Base-by-base conservation (phyloP, 192 early-diverging fungal species). In the Coemansia sp. region DNA sequence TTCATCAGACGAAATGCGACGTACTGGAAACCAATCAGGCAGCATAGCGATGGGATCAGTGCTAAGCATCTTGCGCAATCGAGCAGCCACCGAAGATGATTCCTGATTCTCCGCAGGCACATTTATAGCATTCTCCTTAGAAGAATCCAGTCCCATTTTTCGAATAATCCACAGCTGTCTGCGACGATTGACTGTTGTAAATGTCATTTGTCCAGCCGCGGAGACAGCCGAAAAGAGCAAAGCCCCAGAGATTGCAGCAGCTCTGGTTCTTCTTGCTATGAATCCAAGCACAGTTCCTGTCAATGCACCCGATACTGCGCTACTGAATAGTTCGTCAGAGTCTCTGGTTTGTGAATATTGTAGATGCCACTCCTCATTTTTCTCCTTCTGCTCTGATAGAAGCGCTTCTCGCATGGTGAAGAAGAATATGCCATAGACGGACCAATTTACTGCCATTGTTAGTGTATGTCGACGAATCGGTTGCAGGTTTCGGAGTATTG, bases 281-380 rank as follows among this genome's bases (percentile, higher is more conserved):
- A 85, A 81, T 1, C 82, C 68, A 8, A 90, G 67, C 7, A 86
- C 54, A 18, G 84, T 83, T 63, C 88, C 88, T 18, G 87, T 85
- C 18, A 82, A 68, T 1, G 68, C 79, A 48, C 88, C 88, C 16
- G 87, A 82, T 57, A 85, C 53, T 0, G 83, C 68, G 60, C 86
- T 87, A 62, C 87, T 88, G 48, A 86, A 84, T 25, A 88, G 68
- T 27, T 85, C 78, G 78, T 88, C 88, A 59, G 76, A 71, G 14
- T 85, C 83, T 49, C 82, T 70, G 0, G 88, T 87, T 56, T 85
- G 81, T 21, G 85, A 87, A 23, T 80, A 72, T n/a, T 78, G 85
- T 14, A 88, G 65, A 28, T 85, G 78, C 47, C 73, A 81, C 2
- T 72, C 60, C 14, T 78, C 68, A 56, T 84, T 85, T 52, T 85